A percentile compares a stretch with the other conserved stretches of the same genome.
These are phyloP conservation scores for Gossypium mustelinum DNA, from an alignment of 345 rosid genomes.

Conservation along the genomic window DNA sequence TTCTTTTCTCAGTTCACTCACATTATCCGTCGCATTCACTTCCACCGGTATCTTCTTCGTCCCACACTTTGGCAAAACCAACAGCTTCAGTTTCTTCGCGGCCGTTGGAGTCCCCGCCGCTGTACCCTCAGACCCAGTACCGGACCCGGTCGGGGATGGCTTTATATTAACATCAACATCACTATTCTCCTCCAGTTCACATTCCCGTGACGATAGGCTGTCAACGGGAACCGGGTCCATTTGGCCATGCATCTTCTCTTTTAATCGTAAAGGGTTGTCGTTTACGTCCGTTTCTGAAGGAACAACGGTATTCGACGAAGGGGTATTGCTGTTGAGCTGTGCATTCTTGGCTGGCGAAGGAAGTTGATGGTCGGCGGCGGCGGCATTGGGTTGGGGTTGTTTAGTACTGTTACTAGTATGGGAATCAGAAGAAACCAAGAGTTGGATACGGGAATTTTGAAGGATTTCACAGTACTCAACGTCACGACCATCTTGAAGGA, in stretches of 20 bases:
- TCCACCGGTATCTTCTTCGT: conserved; percentile 63
- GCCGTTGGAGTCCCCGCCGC: background rate
- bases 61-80: conserved; percentile 57
- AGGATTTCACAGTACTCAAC: conserved; percentile 56
- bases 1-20: conserved; percentile 63
- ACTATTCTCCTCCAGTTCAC: conserved; percentile 28
- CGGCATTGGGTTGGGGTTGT: conserved; percentile 21
- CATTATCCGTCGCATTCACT: conserved; percentile 55
- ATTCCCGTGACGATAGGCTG: conserved; percentile 23
- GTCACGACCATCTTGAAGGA: conserved; percentile 56
- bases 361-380: conserved; percentile 16
- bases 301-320: conserved; percentile 30
- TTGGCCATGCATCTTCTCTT: conserved; percentile 38
- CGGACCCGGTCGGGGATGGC: conserved; percentile 29
- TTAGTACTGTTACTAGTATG: background rate
- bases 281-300: conserved; percentile 28
- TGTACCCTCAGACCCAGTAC: conserved; percentile 12
- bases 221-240: conserved; percentile 38
- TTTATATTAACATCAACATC: conserved; percentile 29
- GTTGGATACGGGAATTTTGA: conserved; percentile 56
- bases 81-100: conserved; percentile 49
- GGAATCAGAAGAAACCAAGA: conserved; percentile 31
- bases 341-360: conserved; percentile 25
- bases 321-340: conserved; percentile 34
- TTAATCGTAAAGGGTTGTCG: conserved; percentile 34